Evolutionary conservation across 2,329 filamentous ascomycete genomes (phyloP).

Genomic region (Phyllosticta citribraziliensis): DNA sequence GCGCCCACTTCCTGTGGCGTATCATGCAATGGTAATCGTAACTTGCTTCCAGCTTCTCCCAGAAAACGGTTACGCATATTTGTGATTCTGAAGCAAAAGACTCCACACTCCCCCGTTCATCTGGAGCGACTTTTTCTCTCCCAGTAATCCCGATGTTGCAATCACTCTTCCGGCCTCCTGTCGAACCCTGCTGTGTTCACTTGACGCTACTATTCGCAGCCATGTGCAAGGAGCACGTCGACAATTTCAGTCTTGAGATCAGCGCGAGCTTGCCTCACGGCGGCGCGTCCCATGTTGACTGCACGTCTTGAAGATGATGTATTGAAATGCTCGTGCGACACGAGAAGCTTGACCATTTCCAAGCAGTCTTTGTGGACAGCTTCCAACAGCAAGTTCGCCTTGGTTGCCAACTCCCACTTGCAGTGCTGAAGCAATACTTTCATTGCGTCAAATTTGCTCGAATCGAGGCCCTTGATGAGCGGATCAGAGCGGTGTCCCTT

Average conservation of each 20-base stretch:
- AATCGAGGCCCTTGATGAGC: not conserved
- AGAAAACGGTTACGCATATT: too few species aligned
- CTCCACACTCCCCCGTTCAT: too few species aligned
- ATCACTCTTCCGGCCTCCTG: not conserved
- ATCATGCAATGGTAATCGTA: too few species aligned
- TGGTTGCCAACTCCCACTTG: not conserved
- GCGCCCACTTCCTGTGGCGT: too few species aligned
- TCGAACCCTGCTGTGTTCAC: not conserved
- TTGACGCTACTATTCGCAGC: not conserved
- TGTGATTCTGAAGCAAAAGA: too few species aligned
- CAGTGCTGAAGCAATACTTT: not conserved
- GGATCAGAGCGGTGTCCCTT: not conserved
- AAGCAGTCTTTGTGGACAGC: not conserved
- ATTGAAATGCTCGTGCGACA: not conserved
- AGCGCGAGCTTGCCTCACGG: not conserved
- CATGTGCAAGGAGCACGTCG: not conserved
- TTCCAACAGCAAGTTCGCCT: not conserved
- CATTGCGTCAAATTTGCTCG: not conserved
- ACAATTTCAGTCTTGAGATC: not conserved
- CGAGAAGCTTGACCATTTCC: not conserved
- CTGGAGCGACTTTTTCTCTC: too few species aligned
- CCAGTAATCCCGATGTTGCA: not conserved
- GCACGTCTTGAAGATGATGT: not conserved
- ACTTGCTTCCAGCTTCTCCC: too few species aligned
- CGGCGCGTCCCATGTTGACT: not conserved